phyloP scores from a whole-genome alignment of 768 basidiomycete genomes.

The Rossbeevera mucosa region DNA sequence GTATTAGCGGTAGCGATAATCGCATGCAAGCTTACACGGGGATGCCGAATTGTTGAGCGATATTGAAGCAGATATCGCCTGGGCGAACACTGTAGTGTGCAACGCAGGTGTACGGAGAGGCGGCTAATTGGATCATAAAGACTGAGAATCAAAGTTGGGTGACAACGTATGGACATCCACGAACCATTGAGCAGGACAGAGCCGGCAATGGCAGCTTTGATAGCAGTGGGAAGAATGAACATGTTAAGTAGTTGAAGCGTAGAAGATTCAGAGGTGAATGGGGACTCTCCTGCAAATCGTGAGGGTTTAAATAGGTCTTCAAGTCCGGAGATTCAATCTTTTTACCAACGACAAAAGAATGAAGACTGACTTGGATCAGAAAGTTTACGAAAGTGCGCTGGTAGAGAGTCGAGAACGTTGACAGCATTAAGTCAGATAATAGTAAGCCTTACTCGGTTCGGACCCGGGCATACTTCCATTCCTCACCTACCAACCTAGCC shows the following conservation, averaged over 20 bases:
- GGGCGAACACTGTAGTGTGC: background rate
- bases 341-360: background rate
- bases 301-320: too few species aligned
- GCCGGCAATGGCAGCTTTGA: background rate
- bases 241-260: background rate
- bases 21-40: slow-evolving; percentile 52
- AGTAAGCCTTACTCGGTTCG: too few species aligned
- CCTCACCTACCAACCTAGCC: too few species aligned
- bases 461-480: too few species aligned
- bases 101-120: background rate
- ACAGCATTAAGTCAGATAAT: too few species aligned
- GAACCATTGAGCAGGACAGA: background rate
- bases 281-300: too few species aligned
- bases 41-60: slow-evolving; percentile 35
- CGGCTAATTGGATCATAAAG: background rate
- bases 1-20: background rate
- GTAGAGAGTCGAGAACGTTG: too few species aligned
- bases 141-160: background rate
- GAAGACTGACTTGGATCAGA: background rate
- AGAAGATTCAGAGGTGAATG: too few species aligned
- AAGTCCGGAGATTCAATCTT: too few species aligned
- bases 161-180: background rate
- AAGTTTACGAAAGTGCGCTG: too few species aligned
- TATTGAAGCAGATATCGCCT: background rate
- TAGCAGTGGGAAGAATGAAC: background rate